Percentiles rank a stretch among this genome's conserved stretches.
Conservation (phyloP, 2,329 filamentous ascomycete genomes). For the Fusarium verticillioides region DNA sequence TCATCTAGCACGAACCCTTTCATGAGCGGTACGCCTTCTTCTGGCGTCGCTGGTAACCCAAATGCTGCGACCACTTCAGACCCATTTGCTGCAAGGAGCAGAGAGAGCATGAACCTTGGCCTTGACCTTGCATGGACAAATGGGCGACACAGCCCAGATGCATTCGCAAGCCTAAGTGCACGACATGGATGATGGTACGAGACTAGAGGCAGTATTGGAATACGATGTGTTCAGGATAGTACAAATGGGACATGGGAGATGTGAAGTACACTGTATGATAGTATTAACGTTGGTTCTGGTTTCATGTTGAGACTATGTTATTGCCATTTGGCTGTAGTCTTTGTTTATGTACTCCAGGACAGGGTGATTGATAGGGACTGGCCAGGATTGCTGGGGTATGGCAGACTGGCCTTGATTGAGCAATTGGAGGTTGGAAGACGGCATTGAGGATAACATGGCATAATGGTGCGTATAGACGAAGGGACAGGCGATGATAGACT, state of each 20-base stretch:
- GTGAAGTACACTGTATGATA: conserved; percentile 42
- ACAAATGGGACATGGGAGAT: conserved; percentile 32
- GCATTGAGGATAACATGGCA: not conserved
- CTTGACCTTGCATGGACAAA: conserved; percentile 73
- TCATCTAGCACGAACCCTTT: conserved; percentile 69
- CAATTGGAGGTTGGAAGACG: not conserved
- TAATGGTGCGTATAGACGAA: not conserved
- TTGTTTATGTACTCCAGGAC: not conserved
- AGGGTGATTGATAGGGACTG: not conserved
- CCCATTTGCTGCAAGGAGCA: conserved; percentile 63
- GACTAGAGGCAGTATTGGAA: conserved; percentile 15
- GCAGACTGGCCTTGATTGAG: not conserved
- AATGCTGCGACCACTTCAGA: conserved; percentile 48
- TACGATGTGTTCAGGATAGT: conserved; percentile 37
- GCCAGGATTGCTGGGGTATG: not conserved
- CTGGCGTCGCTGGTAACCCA: conserved; percentile 37
- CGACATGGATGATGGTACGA: conserved; percentile 58
- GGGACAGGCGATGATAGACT: not conserved
- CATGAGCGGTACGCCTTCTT: conserved; percentile 49
- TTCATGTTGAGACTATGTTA: conserved; percentile 9
- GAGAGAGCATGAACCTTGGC: conserved; percentile 77
- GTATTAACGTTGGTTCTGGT: conserved; percentile 42
- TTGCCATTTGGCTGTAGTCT: not conserved
- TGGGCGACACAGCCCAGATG: conserved; percentile 81
- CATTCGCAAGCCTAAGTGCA: conserved; percentile 80